Conservation (phyloP, 805 yeast genomes). For the Debaryomyces castellii region DNA sequence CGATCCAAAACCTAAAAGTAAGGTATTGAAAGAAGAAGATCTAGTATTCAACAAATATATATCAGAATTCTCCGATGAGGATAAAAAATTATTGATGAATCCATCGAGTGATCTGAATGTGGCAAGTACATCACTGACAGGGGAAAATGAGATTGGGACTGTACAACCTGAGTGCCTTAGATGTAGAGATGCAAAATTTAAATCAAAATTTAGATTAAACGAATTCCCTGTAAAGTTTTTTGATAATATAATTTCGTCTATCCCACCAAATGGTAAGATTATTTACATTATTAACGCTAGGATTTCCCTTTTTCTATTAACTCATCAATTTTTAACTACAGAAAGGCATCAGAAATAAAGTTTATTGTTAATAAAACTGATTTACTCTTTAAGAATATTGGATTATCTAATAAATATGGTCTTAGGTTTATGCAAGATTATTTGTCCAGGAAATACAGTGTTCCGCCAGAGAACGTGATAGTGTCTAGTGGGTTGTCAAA, state of each 20-base stretch:
- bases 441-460: conserved; percentile 26
- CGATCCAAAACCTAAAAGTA: conserved; percentile 8
- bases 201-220: conserved; percentile 32
- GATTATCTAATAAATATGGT: conserved; percentile 23
- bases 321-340: conserved; percentile 28
- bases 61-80: conserved; percentile 21
- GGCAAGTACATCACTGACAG: neutral
- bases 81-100: conserved; percentile 24
- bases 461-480: conserved; percentile 42
- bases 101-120: conserved; percentile 3
- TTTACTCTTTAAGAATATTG: conserved; percentile 35
- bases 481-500: conserved; percentile 50
- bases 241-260: conserved; percentile 17
- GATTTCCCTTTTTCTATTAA: conserved; percentile 72
- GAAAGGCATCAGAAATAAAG: conserved; percentile 33
- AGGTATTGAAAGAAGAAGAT: conserved; percentile 20
- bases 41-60: conserved; percentile 18
- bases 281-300: conserved; percentile 63
- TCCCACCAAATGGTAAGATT: conserved; percentile 48
- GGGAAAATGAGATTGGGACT: neutral
- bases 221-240: conserved; percentile 28
- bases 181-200: conserved; percentile 53
- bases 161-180: conserved; percentile 44
- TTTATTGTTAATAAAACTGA: conserved; percentile 48
- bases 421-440: conserved; percentile 33